These are phyloP conservation scores for Dipteronia dyeriana DNA, from an alignment of 345 rosid species.

Conservation along the genomic window DNA sequence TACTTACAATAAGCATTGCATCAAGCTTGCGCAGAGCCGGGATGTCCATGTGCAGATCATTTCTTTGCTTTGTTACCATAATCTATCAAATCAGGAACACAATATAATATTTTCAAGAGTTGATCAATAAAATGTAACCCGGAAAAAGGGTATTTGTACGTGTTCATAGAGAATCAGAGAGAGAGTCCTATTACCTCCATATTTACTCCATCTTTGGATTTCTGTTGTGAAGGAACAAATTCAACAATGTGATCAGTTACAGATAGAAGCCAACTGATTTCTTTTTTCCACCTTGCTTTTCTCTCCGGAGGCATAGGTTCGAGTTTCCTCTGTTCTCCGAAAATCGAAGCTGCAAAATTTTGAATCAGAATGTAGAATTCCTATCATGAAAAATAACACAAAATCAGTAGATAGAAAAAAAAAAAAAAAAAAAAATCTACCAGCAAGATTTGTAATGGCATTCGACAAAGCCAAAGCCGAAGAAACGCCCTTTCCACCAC, in stretches of 20 bases:
- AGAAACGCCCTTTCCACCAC: constrained; percentile 77
- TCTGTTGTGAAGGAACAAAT: constrained; percentile 81
- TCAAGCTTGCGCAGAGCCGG: constrained; percentile 91
- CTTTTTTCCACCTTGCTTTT: constrained; percentile 83
- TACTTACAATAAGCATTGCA: constrained; percentile 77
- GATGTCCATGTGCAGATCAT: constrained; percentile 78
- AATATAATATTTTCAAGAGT: background rate
- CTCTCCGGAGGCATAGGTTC: constrained; percentile 84
- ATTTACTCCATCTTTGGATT: constrained; percentile 58
- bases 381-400: background rate
- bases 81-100: constrained; percentile 44
- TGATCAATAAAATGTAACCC: too few relatives aligned
- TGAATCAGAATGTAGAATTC: background rate
- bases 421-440: constrained; percentile 23
- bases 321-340: constrained; percentile 69
- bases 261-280: constrained; percentile 80
- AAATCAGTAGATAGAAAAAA: background rate
- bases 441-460: constrained; percentile 73
- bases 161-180: background rate
- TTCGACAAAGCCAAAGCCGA: constrained; percentile 76
- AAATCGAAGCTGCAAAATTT: constrained; percentile 64
- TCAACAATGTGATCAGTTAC: constrained; percentile 85
- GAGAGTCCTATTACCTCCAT: constrained; percentile 59
- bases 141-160: background rate
- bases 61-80: constrained; percentile 86